Evolutionary conservation across 139 green algal species (phyloP).

Genomic region (Volvox africanus): DNA sequence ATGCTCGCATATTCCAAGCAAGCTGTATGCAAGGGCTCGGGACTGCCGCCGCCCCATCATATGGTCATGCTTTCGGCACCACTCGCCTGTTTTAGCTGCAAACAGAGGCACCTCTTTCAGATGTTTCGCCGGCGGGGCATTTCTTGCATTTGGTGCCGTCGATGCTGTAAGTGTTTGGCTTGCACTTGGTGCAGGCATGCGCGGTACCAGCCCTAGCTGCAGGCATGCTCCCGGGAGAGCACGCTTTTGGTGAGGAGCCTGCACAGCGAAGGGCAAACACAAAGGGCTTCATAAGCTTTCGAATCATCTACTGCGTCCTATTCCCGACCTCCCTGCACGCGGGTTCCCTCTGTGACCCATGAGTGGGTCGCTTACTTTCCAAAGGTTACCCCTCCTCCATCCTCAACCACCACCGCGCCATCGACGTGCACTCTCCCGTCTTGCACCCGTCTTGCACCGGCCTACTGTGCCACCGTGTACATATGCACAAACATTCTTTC

Average conservation of each 20-base stretch:
- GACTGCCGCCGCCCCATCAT: too few relatives aligned
- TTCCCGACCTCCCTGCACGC: not conserved
- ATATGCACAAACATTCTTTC: too few relatives aligned
- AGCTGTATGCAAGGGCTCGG: too few relatives aligned
- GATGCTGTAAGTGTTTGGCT: not conserved
- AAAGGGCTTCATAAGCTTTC: not conserved
- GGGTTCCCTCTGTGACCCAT: not conserved
- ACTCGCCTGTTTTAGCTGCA: not conserved
- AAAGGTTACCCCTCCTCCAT: not conserved
- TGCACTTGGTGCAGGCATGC: not conserved
- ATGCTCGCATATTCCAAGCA: too few relatives aligned
- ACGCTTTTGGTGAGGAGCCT: not conserved
- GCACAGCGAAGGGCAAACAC: not conserved
- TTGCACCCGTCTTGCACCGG: too few relatives aligned
- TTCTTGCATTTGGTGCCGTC: conserved; percentile 22
- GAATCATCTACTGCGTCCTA: too few relatives aligned
- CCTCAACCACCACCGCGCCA: too few relatives aligned
- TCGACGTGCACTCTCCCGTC: too few relatives aligned
- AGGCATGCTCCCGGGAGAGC: not conserved
- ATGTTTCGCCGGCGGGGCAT: not conserved
- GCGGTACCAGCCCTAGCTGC: not conserved
- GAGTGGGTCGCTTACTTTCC: not conserved
- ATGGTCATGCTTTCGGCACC: too few relatives aligned
- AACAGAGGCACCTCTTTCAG: not conserved
- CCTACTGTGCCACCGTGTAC: too few relatives aligned